Evolutionary conservation across 345 rosid genomes (phyloP).

Genomic region (Camelina hispida): DNA sequence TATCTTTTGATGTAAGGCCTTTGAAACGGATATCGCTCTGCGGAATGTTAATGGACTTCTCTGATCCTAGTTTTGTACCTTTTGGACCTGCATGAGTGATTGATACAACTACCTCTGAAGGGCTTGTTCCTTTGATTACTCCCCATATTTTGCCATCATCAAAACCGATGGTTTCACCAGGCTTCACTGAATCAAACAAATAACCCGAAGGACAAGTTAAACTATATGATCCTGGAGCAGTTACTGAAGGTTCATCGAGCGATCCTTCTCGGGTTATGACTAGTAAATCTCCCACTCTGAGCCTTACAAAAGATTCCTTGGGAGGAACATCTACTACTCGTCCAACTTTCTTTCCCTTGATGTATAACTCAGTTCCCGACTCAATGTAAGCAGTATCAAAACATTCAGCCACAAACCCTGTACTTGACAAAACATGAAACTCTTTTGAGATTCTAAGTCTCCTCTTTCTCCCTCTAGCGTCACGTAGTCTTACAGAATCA

Average conservation of each 20-base stretch:
- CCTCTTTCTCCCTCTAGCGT: constrained; percentile 67
- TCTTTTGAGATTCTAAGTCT: constrained; percentile 50
- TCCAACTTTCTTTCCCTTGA: constrained; percentile 61
- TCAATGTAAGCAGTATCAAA: constrained; percentile 58
- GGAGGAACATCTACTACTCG: constrained; percentile 63
- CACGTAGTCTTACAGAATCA: constrained; percentile 55
- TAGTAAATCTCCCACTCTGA: constrained; percentile 67
- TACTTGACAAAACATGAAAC: constrained; percentile 57
- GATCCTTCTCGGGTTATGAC: constrained; percentile 53
- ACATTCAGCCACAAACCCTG: constrained; percentile 66
- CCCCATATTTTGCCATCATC: constrained; percentile 83
- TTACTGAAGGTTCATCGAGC: constrained; percentile 38
- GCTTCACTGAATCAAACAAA: constrained; percentile 66
- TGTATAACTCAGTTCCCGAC: constrained; percentile 54
- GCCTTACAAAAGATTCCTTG: constrained; percentile 54
- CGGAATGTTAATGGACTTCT: constrained; percentile 73
- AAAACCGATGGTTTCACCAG: constrained; percentile 67
- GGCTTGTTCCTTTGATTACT: constrained; percentile 57
- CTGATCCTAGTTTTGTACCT: constrained; percentile 72
- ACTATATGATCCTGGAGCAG: constrained; percentile 50
- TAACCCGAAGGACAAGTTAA: constrained; percentile 62
- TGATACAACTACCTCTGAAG: constrained; percentile 62
- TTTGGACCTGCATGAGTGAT: constrained; percentile 63
- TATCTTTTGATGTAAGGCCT: constrained; percentile 76
- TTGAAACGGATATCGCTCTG: constrained; percentile 61